A percentile compares a stretch with the other conserved stretches of the same genome.
Conservation (phyloP, 2,329 filamentous ascomycete species). For the Arthrobotrys megalospora region DNA sequence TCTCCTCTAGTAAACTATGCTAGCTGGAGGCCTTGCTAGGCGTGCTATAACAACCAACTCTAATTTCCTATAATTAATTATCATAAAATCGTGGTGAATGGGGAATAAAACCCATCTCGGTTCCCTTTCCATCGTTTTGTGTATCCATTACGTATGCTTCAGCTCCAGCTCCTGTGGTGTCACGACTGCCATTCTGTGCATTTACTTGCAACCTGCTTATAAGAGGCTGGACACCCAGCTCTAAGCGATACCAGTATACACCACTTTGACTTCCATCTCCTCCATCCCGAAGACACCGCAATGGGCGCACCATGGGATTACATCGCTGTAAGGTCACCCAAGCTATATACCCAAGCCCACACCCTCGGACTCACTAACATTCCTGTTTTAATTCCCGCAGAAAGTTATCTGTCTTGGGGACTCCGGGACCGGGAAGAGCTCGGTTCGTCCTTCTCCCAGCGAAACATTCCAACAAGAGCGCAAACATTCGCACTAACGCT, state of each 20-base stretch:
- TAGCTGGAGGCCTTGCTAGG: no score
- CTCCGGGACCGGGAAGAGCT: slow-evolving; percentile 94
- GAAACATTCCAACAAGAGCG: slow-evolving; percentile 2
- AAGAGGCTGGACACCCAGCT: slow-evolving; percentile 18
- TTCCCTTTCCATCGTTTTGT: background rate
- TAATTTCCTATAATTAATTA: no score
- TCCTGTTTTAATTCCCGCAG: slow-evolving; percentile 48
- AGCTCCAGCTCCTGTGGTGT: slow-evolving; percentile 1
- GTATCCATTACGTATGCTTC: slow-evolving; percentile 28
- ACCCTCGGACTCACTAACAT: slow-evolving; percentile 4
- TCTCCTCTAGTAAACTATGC: no score
- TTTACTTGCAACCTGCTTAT: background rate
- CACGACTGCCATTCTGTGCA: slow-evolving; percentile 17
- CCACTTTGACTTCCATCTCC: slow-evolving; percentile 11
- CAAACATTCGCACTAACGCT: slow-evolving; percentile 7
- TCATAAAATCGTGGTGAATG: no score
- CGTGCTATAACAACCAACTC: no score
- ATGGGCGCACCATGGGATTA: slow-evolving; percentile 89
- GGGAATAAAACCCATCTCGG: background rate
- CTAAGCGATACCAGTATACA: slow-evolving; percentile 17
- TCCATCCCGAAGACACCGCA: slow-evolving; percentile 16
- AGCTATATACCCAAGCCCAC: background rate
- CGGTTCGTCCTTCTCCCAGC: slow-evolving; percentile 76
- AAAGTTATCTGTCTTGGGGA: slow-evolving; percentile 99
- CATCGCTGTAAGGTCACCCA: slow-evolving; percentile 75